These are phyloP conservation scores for Prunus kanzakura DNA, from an alignment of 306 rosid species.

Conservation along the genomic window DNA sequence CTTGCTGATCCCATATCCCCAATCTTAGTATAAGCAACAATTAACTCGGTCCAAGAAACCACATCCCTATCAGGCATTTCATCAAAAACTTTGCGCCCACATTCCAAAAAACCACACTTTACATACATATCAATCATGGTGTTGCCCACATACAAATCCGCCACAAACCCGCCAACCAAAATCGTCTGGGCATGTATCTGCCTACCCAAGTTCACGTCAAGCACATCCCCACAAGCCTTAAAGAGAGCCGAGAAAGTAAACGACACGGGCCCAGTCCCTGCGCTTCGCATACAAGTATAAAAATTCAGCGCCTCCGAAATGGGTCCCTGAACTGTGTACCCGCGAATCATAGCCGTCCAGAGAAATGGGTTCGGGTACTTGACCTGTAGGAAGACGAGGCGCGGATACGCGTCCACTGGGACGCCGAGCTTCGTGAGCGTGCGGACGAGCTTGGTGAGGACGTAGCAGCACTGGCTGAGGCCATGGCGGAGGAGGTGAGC, in stretches of 20 bases:
- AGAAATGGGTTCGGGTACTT: conserved; percentile 67
- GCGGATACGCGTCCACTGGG: conserved; percentile 54
- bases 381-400: conserved; percentile 54
- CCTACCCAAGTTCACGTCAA: conserved; percentile 39
- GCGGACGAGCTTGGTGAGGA: conserved; percentile 68
- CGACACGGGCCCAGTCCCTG: conserved; percentile 46
- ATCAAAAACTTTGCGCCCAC: conserved; percentile 66
- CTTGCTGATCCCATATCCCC: conserved; percentile 62
- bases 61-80: conserved; percentile 79
- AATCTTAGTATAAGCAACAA: conserved; percentile 54
- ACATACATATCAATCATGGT: conserved; percentile 70
- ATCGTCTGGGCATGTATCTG: conserved; percentile 74
- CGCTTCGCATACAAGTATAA: conserved; percentile 50
- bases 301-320: conserved; percentile 37
- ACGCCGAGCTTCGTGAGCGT: conserved; percentile 38
- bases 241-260: conserved; percentile 78
- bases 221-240: conserved; percentile 42
- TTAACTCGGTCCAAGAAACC: conserved; percentile 75
- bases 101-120: conserved; percentile 47
- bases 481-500: conserved; percentile 45
- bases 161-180: conserved; percentile 58
- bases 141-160: conserved; percentile 68
- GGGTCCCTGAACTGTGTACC: conserved; percentile 49
- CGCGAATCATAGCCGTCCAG: conserved; percentile 80
- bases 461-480: conserved; percentile 58